Evolutionary conservation across 495 filamentous ascomycete species (phyloP).

Genomic region (Mycothermus thermophilus): DNA sequence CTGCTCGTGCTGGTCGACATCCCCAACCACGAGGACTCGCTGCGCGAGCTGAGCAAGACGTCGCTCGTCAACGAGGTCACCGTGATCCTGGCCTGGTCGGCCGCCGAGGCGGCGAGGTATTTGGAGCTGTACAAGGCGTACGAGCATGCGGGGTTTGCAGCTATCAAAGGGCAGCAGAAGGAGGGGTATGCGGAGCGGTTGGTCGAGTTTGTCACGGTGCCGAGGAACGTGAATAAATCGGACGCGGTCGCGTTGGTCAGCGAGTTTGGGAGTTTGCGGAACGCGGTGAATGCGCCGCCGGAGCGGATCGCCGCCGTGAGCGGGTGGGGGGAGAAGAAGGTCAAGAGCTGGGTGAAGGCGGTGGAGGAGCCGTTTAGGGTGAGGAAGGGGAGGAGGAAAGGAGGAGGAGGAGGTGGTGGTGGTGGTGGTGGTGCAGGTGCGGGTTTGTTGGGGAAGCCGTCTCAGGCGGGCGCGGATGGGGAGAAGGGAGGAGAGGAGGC

Average conservation of each 20-base stretch:
- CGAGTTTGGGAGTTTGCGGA: slow-evolving; percentile 73
- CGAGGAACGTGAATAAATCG: slow-evolving; percentile 82
- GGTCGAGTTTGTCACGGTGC: slow-evolving; percentile 86
- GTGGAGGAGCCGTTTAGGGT: slow-evolving; percentile 76
- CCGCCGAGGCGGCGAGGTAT: slow-evolving; percentile 83
- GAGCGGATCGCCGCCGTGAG: slow-evolving; percentile 71
- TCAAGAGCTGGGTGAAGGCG: slow-evolving; percentile 63
- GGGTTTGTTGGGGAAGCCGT: background rate
- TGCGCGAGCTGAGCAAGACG: slow-evolving; percentile 78
- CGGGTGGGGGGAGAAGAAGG: slow-evolving; percentile 94
- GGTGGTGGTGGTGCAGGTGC: background rate
- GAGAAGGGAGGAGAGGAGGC: slow-evolving; percentile 9
- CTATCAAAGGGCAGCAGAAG: slow-evolving; percentile 70
- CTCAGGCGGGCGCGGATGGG: background rate
- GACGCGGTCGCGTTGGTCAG: slow-evolving; percentile 79
- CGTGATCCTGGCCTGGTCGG: slow-evolving; percentile 82
- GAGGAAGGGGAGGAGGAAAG: slow-evolving; percentile 48
- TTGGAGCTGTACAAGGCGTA: slow-evolving; percentile 88
- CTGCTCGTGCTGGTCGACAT: slow-evolving; percentile 90
- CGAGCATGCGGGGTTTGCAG: slow-evolving; percentile 67
- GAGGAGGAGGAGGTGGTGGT: slow-evolving; percentile 1
- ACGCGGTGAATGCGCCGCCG: slow-evolving; percentile 72
- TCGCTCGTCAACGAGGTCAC: slow-evolving; percentile 78
- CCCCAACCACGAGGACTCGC: slow-evolving; percentile 58
- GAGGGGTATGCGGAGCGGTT: slow-evolving; percentile 74